A percentile compares a stretch with the other conserved stretches of the same genome.
phyloP scores from a whole-genome alignment of 768 basidiomycete genomes.

The Agaricus bisporus region DNA sequence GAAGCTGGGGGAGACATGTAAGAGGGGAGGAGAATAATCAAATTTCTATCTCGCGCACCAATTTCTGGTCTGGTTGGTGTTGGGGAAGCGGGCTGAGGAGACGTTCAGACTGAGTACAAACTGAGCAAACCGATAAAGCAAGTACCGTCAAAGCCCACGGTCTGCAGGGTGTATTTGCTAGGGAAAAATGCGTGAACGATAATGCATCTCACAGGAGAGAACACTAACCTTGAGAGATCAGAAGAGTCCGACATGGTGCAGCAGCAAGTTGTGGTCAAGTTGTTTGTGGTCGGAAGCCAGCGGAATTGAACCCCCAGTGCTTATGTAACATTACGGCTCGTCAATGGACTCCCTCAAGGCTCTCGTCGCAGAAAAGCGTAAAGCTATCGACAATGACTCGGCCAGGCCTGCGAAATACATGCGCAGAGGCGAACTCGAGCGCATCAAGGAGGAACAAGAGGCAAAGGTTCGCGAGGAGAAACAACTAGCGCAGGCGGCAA shows the following conservation, averaged over 20 bases:
- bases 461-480: conserved; percentile 30
- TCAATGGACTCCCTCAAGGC: conserved; percentile 88
- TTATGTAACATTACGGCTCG: conserved; percentile 29
- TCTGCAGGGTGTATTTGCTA: conserved; percentile 88
- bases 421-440: conserved; percentile 86
- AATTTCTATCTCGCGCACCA: conserved; percentile 52
- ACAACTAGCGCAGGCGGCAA: conserved; percentile 24
- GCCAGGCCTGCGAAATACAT: conserved; percentile 79
- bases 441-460: conserved; percentile 48
- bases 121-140: too few species aligned
- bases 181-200: conserved; percentile 1
- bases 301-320: conserved; percentile 23
- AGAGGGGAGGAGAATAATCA: background rate
- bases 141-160: conserved; percentile 88
- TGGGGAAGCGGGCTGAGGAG: conserved; percentile 75
- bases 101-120: background rate
- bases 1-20: conserved; percentile 44
- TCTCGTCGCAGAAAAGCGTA: conserved; percentile 85
- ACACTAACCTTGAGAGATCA: conserved; percentile 47
- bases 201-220: background rate
- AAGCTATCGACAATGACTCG: conserved; percentile 50
- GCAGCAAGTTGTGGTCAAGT: conserved; percentile 7
- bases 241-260: conserved; percentile 18
- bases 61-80: conserved; percentile 93
- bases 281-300: conserved; percentile 28